Conservation (phyloP, 225 moss, liverwort and hornwort species). For the Climacium dendroides region DNA sequence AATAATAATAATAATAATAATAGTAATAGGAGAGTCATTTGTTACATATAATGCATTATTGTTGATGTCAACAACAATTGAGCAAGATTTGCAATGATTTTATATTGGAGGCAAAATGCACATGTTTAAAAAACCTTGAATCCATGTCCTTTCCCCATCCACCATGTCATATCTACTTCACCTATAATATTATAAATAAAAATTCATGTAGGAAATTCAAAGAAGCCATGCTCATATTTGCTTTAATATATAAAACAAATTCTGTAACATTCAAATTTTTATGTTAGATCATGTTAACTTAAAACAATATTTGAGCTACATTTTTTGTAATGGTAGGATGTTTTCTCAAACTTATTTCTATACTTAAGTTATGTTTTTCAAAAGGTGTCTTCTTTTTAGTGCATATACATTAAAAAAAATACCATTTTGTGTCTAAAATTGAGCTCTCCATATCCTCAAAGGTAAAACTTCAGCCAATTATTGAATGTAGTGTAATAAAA, state of each 20-base stretch:
- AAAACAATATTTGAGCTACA: not conserved
- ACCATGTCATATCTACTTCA: not conserved
- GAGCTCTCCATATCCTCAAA: too few relatives aligned
- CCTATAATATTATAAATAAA: not conserved
- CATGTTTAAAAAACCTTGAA: fast-evolving
- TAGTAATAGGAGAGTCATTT: too few relatives aligned
- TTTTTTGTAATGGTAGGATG: not conserved
- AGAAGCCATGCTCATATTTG: not conserved
- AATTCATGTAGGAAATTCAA: fast-evolving
- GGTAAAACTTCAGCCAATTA: too few relatives aligned
- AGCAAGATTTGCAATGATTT: not conserved
- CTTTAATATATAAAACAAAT: not conserved
- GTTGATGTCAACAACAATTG: fast-evolving
- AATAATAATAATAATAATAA: too few relatives aligned
- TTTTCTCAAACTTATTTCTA: not conserved
- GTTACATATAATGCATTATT: not conserved
- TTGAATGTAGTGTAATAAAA: too few relatives aligned
- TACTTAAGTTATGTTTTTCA: fast-evolving
- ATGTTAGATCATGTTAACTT: not conserved
- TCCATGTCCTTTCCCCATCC: not conserved
- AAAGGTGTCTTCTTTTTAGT: not conserved
- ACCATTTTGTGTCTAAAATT: too few relatives aligned
- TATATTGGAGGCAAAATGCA: not conserved
- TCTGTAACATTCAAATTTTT: not conserved
- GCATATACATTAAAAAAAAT: too few relatives aligned